Evolutionary conservation across 192 early-diverging fungal species (phyloP), one percentile per base, ranked within the genome.

Genomic region (Podila epigama): DNA sequence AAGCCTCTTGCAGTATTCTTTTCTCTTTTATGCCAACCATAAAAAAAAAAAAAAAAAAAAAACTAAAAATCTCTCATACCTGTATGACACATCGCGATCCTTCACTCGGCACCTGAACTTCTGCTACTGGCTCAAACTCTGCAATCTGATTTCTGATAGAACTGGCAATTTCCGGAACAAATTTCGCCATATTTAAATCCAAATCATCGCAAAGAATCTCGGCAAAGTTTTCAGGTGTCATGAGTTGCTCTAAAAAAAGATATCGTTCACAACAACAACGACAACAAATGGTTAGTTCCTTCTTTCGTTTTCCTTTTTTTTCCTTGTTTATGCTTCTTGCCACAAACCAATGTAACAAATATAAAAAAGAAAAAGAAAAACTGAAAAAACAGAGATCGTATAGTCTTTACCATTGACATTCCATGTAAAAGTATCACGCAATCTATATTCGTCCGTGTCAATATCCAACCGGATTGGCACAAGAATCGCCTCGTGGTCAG

Each of bases 401-500:
- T 60, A 42, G 22, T 2, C 3, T 52, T 28, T 78, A 91, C 90
- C 91, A 67, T 96, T 91, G 56, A 95, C 85, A 66, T 98, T 98
- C 96, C 96, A 98, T 27, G 91, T 88, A 79, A 98, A 98, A 18
- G 90, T 85, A 63, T 98, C 96, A 29, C 94, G 86, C 55, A 97
- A 75, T 51, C 93, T 93, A 59, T 91, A 83, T 40, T 93, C 93
- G 42, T 95, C 93, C 1, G 93, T 69, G 79, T 98, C 96, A 79
- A 97, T 73, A 70, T 98, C 95, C n/a, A 98, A 73, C 12, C 93
- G 84, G 33, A 98, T 96, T 8, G 96, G 96, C 1, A 97, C 93
- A 15, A 97, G 71, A 15, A 86, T 73, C 75, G 95, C 95, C 16
- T 88, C 85, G 53, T 86, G 82, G 50, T 89, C 85, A 7, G 93